A percentile compares a stretch with the other conserved stretches of the same genome.
Conservation (phyloP, 805 yeast species). For the Wickerhamiella domercqiae region DNA sequence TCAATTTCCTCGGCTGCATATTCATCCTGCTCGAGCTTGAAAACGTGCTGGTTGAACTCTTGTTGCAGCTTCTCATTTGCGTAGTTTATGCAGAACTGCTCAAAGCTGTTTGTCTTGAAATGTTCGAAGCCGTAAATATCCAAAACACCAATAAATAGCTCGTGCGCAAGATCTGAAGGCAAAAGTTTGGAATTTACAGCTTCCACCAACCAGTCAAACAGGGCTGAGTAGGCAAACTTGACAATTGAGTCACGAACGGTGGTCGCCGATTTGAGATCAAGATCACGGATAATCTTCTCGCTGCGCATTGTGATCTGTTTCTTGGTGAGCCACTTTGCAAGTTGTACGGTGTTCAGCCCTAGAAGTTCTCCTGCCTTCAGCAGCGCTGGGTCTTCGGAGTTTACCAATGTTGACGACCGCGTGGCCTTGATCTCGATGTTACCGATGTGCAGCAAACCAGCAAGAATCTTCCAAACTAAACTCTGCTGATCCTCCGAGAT, state of each 20-base stretch:
- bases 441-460: constrained; percentile 85
- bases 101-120: constrained; percentile 85
- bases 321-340: constrained; percentile 85
- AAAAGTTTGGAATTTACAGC: constrained; percentile 60
- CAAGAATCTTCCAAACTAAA: constrained; percentile 60
- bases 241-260: constrained; percentile 97
- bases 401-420: constrained; percentile 63
- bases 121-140: constrained; percentile 98
- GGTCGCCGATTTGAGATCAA: constrained; percentile 66
- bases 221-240: constrained; percentile 77
- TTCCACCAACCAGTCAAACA: constrained; percentile 90
- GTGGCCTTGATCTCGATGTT: constrained; percentile 77
- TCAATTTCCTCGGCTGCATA: constrained; percentile 82
- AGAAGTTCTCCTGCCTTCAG: constrained; percentile 69
- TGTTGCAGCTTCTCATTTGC: constrained; percentile 96
- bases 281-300: constrained; percentile 75
- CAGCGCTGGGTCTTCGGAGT: constrained; percentile 76
- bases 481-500: constrained; percentile 42
- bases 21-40: constrained; percentile 93
- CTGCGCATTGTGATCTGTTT: constrained; percentile 85
- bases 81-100: constrained; percentile 92
- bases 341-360: constrained; percentile 56
- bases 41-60: constrained; percentile 93
- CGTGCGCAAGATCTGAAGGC: constrained; percentile 35
- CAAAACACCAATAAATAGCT: constrained; percentile 83